Conservation (phyloP, 768 basidiomycete genomes). For the Termitomyces sp. region DNA sequence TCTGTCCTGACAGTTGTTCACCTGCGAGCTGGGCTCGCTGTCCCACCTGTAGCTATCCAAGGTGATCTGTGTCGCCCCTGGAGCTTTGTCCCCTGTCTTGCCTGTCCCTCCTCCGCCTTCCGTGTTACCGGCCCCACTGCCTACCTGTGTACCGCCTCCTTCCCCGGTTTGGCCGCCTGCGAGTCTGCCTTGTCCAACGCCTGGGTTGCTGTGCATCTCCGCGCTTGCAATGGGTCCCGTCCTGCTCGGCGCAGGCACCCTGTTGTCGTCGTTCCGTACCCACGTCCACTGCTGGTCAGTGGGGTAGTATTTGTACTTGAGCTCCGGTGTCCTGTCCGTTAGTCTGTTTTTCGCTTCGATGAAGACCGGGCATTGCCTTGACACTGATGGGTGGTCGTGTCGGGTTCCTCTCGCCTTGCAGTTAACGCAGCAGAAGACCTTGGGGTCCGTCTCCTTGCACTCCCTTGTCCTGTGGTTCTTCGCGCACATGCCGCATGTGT, state of each 20-base stretch:
- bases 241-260: background rate
- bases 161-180: background rate
- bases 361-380: slow-evolving; percentile 20
- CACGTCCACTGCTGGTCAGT: slow-evolving; percentile 8
- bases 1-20: too few species aligned
- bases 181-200: background rate
- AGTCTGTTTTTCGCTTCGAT: slow-evolving; percentile 1
- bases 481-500: slow-evolving; percentile 14
- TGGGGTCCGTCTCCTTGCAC: slow-evolving; percentile 12
- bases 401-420: slow-evolving; percentile 15
- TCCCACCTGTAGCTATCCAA: too few species aligned
- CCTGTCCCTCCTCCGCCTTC: too few species aligned
- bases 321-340: slow-evolving; percentile 8
- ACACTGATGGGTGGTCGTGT: slow-evolving; percentile 21
- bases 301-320: slow-evolving; percentile 14
- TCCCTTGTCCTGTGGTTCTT: slow-evolving; percentile 15
- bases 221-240: background rate
- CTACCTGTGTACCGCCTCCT: background rate
- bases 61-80: too few species aligned
- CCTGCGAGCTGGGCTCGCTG: too few species aligned
- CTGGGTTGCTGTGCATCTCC: too few species aligned
- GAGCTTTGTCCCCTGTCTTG: too few species aligned
- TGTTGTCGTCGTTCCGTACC: background rate
- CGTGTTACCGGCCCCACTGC: background rate
- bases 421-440: slow-evolving; percentile 16